Conservation (phyloP, 2,329 filamentous ascomycete genomes). For the Lasiodiplodia sp. region DNA sequence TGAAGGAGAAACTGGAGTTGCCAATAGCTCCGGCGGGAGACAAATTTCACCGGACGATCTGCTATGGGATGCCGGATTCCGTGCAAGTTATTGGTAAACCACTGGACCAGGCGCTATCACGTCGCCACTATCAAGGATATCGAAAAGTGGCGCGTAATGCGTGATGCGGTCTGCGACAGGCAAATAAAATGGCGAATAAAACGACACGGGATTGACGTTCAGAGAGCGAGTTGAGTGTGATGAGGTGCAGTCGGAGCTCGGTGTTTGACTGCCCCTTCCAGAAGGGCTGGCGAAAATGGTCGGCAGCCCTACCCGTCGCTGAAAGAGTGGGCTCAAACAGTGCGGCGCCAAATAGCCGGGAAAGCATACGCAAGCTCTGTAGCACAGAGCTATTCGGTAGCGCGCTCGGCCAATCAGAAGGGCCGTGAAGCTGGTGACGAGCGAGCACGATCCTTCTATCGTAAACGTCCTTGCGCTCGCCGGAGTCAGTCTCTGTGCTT, state of each 20-base stretch:
- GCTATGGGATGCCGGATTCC: neutral
- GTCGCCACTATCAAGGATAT: neutral
- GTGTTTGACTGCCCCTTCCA: neutral
- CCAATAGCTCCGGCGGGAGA: slow-evolving; percentile 3
- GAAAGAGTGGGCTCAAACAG: slow-evolving; percentile 10
- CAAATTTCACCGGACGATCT: slow-evolving; percentile 10
- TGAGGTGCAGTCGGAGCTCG: neutral
- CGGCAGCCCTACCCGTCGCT: slow-evolving; percentile 3
- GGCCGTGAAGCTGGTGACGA: neutral
- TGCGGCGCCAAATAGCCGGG: neutral
- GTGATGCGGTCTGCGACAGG: neutral
- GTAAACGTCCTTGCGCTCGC: neutral
- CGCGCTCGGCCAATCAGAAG: slow-evolving; percentile 1
- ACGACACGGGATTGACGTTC: neutral
- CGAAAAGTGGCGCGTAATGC: neutral
- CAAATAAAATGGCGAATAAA: neutral
- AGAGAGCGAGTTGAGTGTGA: neutral
- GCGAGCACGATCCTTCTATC: neutral
- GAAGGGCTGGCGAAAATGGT: neutral
- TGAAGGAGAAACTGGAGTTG: neutral
- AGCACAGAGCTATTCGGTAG: slow-evolving; percentile 23
- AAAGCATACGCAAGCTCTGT: slow-evolving; percentile 16
- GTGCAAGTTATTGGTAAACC: neutral
- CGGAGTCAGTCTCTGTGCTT: neutral
- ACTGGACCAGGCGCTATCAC: neutral